phyloP scores from a whole-genome alignment of 257 asterid species.

The Solanum piurae region DNA sequence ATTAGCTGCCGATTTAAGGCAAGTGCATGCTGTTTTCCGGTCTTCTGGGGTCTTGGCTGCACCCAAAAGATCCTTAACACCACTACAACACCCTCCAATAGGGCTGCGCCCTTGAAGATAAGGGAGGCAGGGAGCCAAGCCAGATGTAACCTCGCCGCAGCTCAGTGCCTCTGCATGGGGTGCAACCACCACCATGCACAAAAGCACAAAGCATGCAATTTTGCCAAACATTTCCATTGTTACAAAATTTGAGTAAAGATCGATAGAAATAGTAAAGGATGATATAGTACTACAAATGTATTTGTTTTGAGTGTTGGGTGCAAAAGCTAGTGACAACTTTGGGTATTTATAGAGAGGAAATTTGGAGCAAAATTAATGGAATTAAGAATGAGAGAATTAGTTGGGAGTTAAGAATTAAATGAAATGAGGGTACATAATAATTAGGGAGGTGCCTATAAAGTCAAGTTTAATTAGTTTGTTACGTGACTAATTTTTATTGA shows the following conservation, averaged over 20 bases:
- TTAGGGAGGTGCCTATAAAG: not conserved
- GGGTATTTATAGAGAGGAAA: not conserved
- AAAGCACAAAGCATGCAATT: not conserved
- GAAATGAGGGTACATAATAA: not conserved
- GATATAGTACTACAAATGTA: not conserved
- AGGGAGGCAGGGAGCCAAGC: not conserved
- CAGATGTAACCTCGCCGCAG: not conserved
- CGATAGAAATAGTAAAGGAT: not conserved
- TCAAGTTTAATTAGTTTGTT: not conserved
- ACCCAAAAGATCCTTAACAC: not conserved
- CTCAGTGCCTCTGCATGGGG: not conserved
- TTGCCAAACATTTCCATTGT: not conserved
- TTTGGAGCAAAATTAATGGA: not conserved
- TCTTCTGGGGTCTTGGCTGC: constrained; percentile 1
- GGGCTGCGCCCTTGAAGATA: not conserved
- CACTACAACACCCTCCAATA: not conserved
- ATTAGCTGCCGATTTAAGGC: not conserved
- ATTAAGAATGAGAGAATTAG: not conserved
- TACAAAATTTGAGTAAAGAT: not conserved
- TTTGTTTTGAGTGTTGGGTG: not conserved
- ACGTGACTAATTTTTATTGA: not conserved
- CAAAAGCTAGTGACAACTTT: not conserved
- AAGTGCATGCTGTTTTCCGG: constrained; percentile 11
- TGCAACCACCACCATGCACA: constrained; percentile 7
- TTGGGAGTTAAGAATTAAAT: not conserved